Conservation (phyloP, 306 rosid species). For the Lathyrus oleraceus region DNA sequence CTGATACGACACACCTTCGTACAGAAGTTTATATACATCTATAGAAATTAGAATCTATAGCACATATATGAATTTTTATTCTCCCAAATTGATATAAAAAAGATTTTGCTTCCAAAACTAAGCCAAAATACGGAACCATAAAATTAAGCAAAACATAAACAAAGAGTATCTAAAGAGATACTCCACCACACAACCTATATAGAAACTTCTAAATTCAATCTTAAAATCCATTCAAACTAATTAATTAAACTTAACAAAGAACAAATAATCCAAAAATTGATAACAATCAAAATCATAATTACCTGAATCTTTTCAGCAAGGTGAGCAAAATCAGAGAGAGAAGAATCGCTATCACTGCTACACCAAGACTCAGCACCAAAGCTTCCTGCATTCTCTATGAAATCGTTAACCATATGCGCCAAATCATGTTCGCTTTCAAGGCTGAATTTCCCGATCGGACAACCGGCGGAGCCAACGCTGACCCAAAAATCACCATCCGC, state of each 20-base stretch:
- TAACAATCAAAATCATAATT: slow-evolving; percentile 4
- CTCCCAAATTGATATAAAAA: slow-evolving; percentile 4
- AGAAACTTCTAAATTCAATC: slow-evolving; percentile 5
- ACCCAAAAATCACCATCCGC: slow-evolving; percentile 65
- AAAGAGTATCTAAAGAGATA: slow-evolving; percentile 8
- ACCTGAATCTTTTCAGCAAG: slow-evolving; percentile 82
- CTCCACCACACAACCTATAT: background rate
- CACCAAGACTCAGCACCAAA: slow-evolving; percentile 82
- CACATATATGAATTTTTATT: background rate
- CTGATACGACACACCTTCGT: no score
- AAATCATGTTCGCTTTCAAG: slow-evolving; percentile 92
- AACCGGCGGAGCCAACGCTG: slow-evolving; percentile 39
- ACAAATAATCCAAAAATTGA: background rate
- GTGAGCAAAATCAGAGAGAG: slow-evolving; percentile 69
- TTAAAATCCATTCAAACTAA: background rate
- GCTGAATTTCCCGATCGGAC: slow-evolving; percentile 63
- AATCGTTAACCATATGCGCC: slow-evolving; percentile 85
- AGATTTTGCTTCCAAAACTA: slow-evolving; percentile 15
- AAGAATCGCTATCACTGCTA: slow-evolving; percentile 90
- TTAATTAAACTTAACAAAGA: background rate
- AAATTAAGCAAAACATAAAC: background rate
- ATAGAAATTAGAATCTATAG: background rate
- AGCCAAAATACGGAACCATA: background rate
- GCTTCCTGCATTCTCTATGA: slow-evolving; percentile 80
- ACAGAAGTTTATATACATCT: no score